Evolutionary conservation across 1,284 basidiomycete genomes (phyloP), one percentile per base, ranked within the genome.

Genomic region (Ustilago sp.): DNA sequence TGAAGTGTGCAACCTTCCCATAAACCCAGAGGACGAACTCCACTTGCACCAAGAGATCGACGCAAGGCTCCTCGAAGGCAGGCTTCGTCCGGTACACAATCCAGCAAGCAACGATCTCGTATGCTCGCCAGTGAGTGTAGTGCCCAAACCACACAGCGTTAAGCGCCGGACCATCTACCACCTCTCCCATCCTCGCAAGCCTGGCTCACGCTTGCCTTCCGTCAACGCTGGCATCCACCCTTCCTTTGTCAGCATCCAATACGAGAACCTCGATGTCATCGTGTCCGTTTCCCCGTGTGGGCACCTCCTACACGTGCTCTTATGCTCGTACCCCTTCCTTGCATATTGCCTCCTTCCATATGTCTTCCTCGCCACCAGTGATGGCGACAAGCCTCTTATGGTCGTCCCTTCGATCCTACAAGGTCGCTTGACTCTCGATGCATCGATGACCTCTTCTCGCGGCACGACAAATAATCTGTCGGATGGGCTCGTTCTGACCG

Each of bases 101-200:
- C 39, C 39, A 15, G 39, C 13, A 9, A 15, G 5, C 23, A 17
- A 6, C 5, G 6, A 34, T 9, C 31, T 52, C 6, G 50, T 52
- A 3, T 52, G 50, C 31, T 52, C 50, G 3, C 50, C 31, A 4
- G 50, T 52, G 8, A 7, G 50, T 34, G 31, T 52, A 11, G 50
- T 52, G 11, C 50, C 31, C 9, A 52, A 52, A 15, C 50, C 50
- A 9, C 50, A 52, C 50, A 52, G 50, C 13, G 31, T 34, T 31
- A 52, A 52, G 50, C 23, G 23, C 11, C 31, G 13, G 31, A 52
- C 50, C 31, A 52, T 52, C 32, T 52, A 52, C 13, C 50, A 52
- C 13, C 50, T 52, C 28, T 52, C 50, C 3, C 50, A 52, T 34
- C 50, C 50, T 13, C 31, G 31, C 28, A 5, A 34, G 28, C 50